Conservation (phyloP, 176 grass and related monocot species). For the Neostapfia colusana region DNA sequence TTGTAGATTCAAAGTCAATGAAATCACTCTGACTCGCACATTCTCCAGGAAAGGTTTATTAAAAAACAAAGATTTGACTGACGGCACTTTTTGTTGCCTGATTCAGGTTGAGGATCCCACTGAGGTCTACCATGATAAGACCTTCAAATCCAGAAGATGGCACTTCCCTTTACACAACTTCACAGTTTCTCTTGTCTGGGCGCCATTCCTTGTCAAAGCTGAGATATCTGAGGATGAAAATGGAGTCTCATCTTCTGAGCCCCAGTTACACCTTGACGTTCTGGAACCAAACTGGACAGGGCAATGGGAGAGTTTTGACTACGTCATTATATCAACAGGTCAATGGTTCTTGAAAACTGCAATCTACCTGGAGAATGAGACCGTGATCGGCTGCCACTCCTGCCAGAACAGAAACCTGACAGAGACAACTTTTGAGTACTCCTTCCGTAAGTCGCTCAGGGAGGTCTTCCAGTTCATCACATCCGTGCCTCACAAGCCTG, state of each 20-base stretch:
- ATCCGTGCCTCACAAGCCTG: constrained; percentile 54
- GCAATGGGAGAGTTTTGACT: constrained; percentile 68
- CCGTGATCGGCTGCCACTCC: constrained; percentile 61
- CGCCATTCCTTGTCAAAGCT: constrained; percentile 65
- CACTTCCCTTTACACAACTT: constrained; percentile 72
- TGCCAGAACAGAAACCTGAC: constrained; percentile 63
- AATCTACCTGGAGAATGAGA: constrained; percentile 64
- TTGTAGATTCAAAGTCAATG: constrained; percentile 4
- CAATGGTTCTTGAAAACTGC: constrained; percentile 90
- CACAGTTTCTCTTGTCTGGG: constrained; percentile 79
- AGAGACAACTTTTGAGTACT: constrained; percentile 47
- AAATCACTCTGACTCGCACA: constrained; percentile 1
- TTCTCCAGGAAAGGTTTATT: background rate
- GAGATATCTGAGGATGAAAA: constrained; percentile 87
- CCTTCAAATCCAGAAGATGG: constrained; percentile 75
- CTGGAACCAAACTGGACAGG: constrained; percentile 66
- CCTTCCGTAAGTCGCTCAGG: constrained; percentile 49
- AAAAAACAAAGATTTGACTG: constrained; percentile 11
- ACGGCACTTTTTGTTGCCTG: constrained; percentile 7
- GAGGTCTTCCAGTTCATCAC: constrained; percentile 61
- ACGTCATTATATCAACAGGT: constrained; percentile 72
- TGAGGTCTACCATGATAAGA: constrained; percentile 67
- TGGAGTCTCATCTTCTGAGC: constrained; percentile 67
- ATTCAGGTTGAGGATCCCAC: constrained; percentile 79
- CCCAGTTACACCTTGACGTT: constrained; percentile 58